A percentile compares a stretch with the other conserved stretches of the same genome.
phyloP scores from a whole-genome alignment of 345 rosid genomes.

The Draba incana region DNA sequence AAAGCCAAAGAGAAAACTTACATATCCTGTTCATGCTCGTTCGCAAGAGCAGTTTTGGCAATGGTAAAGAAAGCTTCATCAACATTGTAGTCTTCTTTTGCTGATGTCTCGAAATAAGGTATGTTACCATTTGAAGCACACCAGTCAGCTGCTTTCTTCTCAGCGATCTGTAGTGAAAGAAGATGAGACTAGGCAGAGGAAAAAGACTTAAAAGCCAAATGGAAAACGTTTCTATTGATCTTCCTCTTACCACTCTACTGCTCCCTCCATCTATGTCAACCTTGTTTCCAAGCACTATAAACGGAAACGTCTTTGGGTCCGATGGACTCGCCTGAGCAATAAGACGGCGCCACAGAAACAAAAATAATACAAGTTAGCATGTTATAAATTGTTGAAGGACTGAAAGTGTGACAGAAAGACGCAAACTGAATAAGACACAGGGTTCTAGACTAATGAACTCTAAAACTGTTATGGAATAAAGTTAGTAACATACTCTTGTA shows the following conservation, averaged over 20 bases:
- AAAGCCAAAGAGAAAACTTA: conserved; percentile 40
- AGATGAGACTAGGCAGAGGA: background rate
- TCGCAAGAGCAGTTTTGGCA: conserved; percentile 62
- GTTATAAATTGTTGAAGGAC: background rate
- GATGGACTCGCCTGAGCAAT: conserved; percentile 76
- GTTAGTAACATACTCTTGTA: background rate
- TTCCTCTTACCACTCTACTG: conserved; percentile 84
- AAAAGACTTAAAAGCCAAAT: background rate
- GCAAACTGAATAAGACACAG: background rate
- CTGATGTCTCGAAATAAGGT: conserved; percentile 91
- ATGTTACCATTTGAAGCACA: conserved; percentile 68
- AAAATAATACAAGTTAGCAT: conserved; percentile 1
- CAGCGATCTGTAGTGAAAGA: conserved; percentile 59
- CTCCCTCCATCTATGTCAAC: conserved; percentile 98
- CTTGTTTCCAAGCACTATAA: conserved; percentile 95
- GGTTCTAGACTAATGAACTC: background rate
- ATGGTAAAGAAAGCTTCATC: conserved; percentile 78
- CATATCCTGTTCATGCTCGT: conserved; percentile 65
- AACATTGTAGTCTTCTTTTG: conserved; percentile 71
- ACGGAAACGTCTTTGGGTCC: conserved; percentile 76
- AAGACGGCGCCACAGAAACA: conserved; percentile 2
- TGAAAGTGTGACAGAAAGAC: background rate
- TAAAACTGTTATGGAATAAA: background rate
- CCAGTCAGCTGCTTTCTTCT: conserved; percentile 81
- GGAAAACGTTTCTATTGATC: background rate